Evolutionary conservation across 169 alveolate genomes (phyloP), one percentile per base, ranked within the genome.

Genomic region (Eimeria maxima): DNA sequence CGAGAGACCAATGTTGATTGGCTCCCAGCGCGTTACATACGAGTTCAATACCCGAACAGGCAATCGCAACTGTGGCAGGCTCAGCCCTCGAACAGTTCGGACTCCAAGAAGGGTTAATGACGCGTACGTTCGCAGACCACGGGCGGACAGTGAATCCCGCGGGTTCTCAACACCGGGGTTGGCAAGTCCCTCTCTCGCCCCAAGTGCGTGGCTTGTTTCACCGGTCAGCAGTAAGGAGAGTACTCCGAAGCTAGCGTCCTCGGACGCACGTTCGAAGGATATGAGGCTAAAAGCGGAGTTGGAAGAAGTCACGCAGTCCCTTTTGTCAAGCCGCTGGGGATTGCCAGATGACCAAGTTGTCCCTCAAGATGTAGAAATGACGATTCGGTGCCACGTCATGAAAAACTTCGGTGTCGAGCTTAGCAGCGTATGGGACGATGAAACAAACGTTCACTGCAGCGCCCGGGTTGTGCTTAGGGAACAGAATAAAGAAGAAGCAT

Each of bases 1-100:
- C 60, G 97, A 96, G 93, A 67, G 96, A 44, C 97, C 97, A 8
- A 87, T 96, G 97, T 47, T 94, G 95, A 53, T 96, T 14, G 96
- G 96, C 14, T 69, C 95, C 38, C 97, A 71, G 69, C 73, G 96
- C 4, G 94, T 94, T 29, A 87, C 95, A 27, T 96, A 96, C 81
- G 97, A 96, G 67, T 94, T 78, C 95, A 71, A 80, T 63, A 84
- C 71, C 71, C 63, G 95, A 47, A 44, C 84, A 24, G 76, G 96
- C 65, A 74, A 71, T 8, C 71, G 47, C 73, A 60, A 42, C 29
- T 83, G 91, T 42, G 95, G 95, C 65, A 74, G 90, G 50, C 81
- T 57, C 50, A 95, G 91, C 44, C 97, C 97, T 20, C 80, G 96
- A 44, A 90, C 90, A 24, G 95, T 92, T 18, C 94, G 97, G n/a